Evolutionary conservation across 768 basidiomycete genomes (phyloP).

Genomic region (Agrocybe pediades): DNA sequence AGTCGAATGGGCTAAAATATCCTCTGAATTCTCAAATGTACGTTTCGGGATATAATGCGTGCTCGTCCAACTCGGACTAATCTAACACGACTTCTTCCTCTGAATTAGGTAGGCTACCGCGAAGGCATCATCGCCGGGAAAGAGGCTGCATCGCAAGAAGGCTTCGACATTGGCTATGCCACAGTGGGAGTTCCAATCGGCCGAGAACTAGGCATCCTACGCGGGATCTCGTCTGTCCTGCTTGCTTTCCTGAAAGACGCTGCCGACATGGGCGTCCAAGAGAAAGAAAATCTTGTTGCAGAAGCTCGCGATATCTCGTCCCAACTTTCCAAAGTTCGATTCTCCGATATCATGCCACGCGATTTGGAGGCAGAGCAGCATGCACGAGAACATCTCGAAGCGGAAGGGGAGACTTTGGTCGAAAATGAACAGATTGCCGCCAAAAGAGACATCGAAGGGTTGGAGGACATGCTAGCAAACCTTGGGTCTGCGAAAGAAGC

Average conservation of each 20-base stretch:
- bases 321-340: slow-evolving; percentile 59
- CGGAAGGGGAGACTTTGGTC: slow-evolving; percentile 35
- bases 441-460: slow-evolving; percentile 50
- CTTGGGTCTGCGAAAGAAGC: slow-evolving; percentile 33
- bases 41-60: slow-evolving; percentile 12
- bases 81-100: background rate
- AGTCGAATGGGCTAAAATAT: slow-evolving; percentile 69
- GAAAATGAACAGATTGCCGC: slow-evolving; percentile 44
- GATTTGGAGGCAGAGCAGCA: slow-evolving; percentile 83
- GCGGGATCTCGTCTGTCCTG: slow-evolving; percentile 71
- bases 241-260: slow-evolving; percentile 53
- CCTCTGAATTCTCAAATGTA: slow-evolving; percentile 74
- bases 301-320: slow-evolving; percentile 57
- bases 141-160: slow-evolving; percentile 81
- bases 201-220: slow-evolving; percentile 72
- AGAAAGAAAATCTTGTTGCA: slow-evolving; percentile 26
- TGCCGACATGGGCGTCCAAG: background rate
- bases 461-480: slow-evolving; percentile 57
- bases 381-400: slow-evolving; percentile 62
- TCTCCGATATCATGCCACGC: slow-evolving; percentile 71
- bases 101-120: slow-evolving; percentile 77
- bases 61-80: background rate
- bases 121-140: slow-evolving; percentile 96
- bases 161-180: slow-evolving; percentile 88
- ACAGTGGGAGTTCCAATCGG: slow-evolving; percentile 73